Percentiles rank a stretch among this genome's conserved stretches.
Conservation (phyloP, 148 eudicot genomes). For the Rhododendron mucronatum region DNA sequence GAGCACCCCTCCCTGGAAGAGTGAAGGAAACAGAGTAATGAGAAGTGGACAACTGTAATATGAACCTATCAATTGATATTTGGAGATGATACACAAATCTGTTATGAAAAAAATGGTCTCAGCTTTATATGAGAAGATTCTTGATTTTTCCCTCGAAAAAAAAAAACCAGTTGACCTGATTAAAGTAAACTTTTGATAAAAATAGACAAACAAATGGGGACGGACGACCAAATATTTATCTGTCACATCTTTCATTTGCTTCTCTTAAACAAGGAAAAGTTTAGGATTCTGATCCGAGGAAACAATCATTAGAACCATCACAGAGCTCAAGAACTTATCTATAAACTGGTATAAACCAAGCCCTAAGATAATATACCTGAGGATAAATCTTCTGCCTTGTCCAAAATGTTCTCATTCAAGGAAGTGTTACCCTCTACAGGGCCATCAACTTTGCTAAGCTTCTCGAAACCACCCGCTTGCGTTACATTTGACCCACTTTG, state of each 20-base stretch:
- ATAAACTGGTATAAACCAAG: neutral
- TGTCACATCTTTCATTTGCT: neutral
- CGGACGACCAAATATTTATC: neutral
- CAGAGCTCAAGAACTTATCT: neutral
- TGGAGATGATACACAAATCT: neutral
- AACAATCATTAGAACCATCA: neutral
- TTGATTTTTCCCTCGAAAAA: neutral
- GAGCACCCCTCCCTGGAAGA: conserved; percentile 48
- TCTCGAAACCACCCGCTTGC: conserved; percentile 34
- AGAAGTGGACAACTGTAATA: conserved; percentile 6
- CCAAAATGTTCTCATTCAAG: conserved; percentile 39
- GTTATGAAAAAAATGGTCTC: neutral
- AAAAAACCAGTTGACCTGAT: neutral
- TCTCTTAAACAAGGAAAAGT: neutral
- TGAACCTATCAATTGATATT: conserved; percentile 1
- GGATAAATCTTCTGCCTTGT: conserved; percentile 52
- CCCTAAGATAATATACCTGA: conserved; percentile 41
- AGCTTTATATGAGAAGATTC: neutral
- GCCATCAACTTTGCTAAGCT: conserved; percentile 37
- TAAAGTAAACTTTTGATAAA: neutral
- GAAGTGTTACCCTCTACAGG: conserved; percentile 45
- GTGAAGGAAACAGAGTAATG: conserved; percentile 7
- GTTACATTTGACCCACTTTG: conserved; percentile 28
- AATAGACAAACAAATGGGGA: neutral
- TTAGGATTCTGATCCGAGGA: neutral